Percentiles rank a stretch among this genome's conserved stretches.
Conservation (phyloP, 1,284 basidiomycete species). For the Boletus mariae region DNA sequence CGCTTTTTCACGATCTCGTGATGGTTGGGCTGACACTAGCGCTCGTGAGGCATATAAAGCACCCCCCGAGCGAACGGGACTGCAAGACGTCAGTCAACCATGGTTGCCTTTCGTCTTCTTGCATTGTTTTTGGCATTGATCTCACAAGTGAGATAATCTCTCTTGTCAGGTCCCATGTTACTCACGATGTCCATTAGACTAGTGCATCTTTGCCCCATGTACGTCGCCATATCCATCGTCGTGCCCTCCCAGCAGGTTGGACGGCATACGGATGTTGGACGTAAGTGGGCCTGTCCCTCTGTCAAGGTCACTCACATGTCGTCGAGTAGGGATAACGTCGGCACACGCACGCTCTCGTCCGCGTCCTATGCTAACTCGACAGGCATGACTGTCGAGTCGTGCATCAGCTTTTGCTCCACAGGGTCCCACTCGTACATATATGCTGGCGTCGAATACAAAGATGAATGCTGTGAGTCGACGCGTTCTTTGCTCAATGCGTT, state of each 20-base stretch:
- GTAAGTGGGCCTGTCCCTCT: slow-evolving; percentile 36
- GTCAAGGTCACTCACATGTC: not conserved
- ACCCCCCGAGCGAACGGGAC: not conserved
- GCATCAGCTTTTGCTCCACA: slow-evolving; percentile 55
- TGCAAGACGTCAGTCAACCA: slow-evolving; percentile 1
- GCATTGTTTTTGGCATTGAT: not conserved
- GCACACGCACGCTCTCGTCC: slow-evolving; percentile 49
- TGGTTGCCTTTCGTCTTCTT: slow-evolving; percentile 9
- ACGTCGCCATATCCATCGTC: slow-evolving; percentile 21
- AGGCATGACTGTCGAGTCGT: slow-evolving; percentile 63
- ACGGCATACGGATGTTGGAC: slow-evolving; percentile 61
- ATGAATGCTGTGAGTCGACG: slow-evolving; percentile 55
- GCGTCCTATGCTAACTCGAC: slow-evolving; percentile 42
- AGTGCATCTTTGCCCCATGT: slow-evolving; percentile 5
- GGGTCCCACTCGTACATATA: slow-evolving; percentile 47
- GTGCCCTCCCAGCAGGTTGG: slow-evolving; percentile 53
- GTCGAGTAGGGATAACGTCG: slow-evolving; percentile 45
- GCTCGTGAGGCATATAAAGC: slow-evolving; percentile 3
- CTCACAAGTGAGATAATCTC: not conserved
- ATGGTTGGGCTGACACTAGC: not conserved
- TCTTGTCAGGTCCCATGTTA: not conserved
- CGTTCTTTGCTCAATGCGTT: not conserved
- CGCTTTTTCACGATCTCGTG: not conserved
- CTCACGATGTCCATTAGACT: slow-evolving; percentile 9
- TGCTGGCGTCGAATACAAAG: slow-evolving; percentile 58